phyloP scores from a whole-genome alignment of 2,329 filamentous ascomycete genomes.

The Epicoccum sorghinum region DNA sequence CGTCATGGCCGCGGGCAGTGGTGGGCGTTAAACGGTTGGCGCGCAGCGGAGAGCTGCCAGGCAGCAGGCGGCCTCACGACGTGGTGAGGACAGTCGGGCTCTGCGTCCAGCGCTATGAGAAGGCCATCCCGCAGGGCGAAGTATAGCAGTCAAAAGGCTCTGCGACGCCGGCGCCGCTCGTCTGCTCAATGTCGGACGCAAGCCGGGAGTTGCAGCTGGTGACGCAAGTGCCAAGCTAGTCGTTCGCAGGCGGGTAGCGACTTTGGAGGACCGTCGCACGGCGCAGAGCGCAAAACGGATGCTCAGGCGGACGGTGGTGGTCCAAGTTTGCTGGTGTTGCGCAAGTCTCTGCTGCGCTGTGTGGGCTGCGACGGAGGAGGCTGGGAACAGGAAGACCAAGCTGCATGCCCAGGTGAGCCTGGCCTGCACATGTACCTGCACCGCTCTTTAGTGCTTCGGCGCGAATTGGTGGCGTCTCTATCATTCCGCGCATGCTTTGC shows the following conservation, averaged over 20 bases:
- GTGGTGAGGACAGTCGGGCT: background rate
- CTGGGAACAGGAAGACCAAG: conserved; percentile 12
- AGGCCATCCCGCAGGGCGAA: conserved; percentile 26
- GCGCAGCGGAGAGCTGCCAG: too few species aligned
- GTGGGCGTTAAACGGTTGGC: background rate
- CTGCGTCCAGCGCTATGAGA: conserved; percentile 16
- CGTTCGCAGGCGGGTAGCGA: conserved; percentile 15
- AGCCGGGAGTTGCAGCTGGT: conserved; percentile 13
- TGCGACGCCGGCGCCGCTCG: conserved; percentile 22
- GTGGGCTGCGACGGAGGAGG: conserved; percentile 16
- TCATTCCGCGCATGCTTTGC: background rate
- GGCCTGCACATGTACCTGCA: conserved; percentile 19
- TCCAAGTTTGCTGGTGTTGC: conserved; percentile 1
- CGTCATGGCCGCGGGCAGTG: conserved; percentile 27
- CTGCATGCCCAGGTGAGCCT: conserved; percentile 13
- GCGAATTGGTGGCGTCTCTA: conserved; percentile 3
- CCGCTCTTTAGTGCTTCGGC: background rate
- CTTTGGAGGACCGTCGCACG: background rate
- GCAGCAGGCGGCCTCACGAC: background rate
- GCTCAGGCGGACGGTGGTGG: background rate
- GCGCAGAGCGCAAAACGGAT: background rate
- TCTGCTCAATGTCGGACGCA: conserved; percentile 7
- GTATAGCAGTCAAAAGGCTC: conserved; percentile 11
- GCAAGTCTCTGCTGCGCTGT: conserved; percentile 14
- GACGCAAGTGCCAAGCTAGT: conserved; percentile 35